Evolutionary conservation across 805 yeast genomes (phyloP).

Genomic region (Zygosaccharomyces kombuchaensis): DNA sequence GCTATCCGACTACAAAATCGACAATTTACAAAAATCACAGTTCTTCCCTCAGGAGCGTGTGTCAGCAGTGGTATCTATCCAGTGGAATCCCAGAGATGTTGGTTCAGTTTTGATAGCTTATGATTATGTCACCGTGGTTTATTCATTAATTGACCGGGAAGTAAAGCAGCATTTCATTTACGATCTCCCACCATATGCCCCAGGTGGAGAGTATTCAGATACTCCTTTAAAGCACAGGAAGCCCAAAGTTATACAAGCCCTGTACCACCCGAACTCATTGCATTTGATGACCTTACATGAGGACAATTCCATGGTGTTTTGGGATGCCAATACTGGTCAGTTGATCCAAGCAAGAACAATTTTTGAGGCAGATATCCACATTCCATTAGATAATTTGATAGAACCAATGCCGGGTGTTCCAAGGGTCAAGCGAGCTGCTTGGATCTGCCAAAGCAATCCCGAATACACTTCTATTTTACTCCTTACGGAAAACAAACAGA

Average conservation of each 20-base stretch:
- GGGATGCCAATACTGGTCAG: conserved; percentile 84
- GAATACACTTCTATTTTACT: conserved; percentile 72
- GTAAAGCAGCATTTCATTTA: conserved; percentile 56
- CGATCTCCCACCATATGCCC: conserved; percentile 60
- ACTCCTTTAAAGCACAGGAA: conserved; percentile 31
- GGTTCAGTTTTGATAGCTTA: conserved; percentile 75
- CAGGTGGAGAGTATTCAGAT: conserved; percentile 56
- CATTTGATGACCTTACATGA: conserved; percentile 74
- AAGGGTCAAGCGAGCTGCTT: conserved; percentile 51
- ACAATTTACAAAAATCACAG: conserved; percentile 60
- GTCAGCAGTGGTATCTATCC: conserved; percentile 63
- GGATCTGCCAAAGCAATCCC: conserved; percentile 80
- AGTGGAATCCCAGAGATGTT: conserved; percentile 86
- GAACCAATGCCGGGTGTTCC: conserved; percentile 28
- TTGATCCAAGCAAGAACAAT: conserved; percentile 69
- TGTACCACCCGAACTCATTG: conserved; percentile 91
- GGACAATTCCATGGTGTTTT: conserved; percentile 82
- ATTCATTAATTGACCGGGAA: conserved; percentile 57
- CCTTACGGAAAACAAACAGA: conserved; percentile 55
- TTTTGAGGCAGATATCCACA: conserved; percentile 60
- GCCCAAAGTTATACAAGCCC: conserved; percentile 49
- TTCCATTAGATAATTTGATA: conserved; percentile 35
- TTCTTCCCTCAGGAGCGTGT: conserved; percentile 52
- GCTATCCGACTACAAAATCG: conserved; percentile 61
- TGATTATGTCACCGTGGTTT: conserved; percentile 61